Evolutionary conservation across 768 basidiomycete genomes (phyloP).

Genomic region (Coprinopsis strossmayeri): DNA sequence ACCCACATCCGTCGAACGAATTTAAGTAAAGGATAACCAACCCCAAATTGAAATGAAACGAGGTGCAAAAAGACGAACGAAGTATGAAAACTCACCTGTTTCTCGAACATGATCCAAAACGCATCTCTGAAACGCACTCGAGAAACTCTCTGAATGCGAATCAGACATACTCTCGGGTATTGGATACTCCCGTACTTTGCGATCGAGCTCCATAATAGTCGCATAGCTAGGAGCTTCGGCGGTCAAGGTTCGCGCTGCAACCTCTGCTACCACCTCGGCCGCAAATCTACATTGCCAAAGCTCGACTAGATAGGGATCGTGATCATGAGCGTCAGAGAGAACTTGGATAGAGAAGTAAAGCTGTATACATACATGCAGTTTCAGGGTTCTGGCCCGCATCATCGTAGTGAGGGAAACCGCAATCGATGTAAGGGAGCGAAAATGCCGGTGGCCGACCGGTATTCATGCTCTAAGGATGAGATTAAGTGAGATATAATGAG

Average conservation of each 20-base stretch:
- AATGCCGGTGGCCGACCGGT: conserved; percentile 70
- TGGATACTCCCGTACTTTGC: conserved; percentile 60
- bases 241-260: conserved; percentile 53
- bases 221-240: conserved; percentile 59
- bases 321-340: background rate
- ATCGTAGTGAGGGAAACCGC: conserved; percentile 45
- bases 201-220: conserved; percentile 62
- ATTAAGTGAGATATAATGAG: background rate
- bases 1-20: too few species aligned
- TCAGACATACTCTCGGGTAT: conserved; percentile 41
- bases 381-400: conserved; percentile 24
- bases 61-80: conserved; percentile 7
- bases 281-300: conserved; percentile 62
- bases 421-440: conserved; percentile 60
- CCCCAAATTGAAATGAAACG: too few species aligned
- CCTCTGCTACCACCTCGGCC: conserved; percentile 57
- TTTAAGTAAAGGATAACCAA: too few species aligned
- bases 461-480: conserved; percentile 45
- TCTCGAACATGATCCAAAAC: conserved; percentile 44
- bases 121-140: conserved; percentile 35
- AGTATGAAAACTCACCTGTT: conserved; percentile 34
- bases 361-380: conserved; percentile 23
- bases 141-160: conserved; percentile 25
- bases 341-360: background rate
- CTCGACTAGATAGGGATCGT: conserved; percentile 37